phyloP scores from a whole-genome alignment of 1,284 basidiomycete genomes.

The Apiotrichum sp. region DNA sequence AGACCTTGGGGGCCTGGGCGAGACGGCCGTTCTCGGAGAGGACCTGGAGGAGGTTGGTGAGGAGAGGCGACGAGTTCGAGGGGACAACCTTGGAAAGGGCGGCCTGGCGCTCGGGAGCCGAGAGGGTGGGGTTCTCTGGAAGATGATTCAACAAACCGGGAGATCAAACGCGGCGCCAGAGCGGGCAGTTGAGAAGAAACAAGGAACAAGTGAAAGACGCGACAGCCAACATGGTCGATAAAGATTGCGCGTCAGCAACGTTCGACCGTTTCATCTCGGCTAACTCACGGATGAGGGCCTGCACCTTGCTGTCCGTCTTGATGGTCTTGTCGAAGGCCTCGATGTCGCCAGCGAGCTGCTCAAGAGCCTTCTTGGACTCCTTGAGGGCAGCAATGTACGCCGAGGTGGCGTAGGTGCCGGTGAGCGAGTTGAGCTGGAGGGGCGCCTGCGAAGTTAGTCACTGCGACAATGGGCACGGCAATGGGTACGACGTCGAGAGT shows the following conservation, averaged over 20 bases:
- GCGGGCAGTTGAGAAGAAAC: too few species aligned
- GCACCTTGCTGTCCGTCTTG: constrained; percentile 59
- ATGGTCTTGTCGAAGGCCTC: constrained; percentile 62
- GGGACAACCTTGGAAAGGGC: constrained; percentile 65
- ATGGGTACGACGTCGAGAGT: too few species aligned
- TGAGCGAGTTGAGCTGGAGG: constrained; percentile 48
- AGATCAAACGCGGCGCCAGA: neutral
- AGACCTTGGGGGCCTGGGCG: constrained; percentile 73
- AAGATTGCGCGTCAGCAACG: neutral
- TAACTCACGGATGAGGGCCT: constrained; percentile 57
- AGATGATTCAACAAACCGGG: neutral
- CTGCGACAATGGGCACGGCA: neutral
- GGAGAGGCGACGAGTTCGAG: constrained; percentile 66
- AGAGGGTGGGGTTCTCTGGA: constrained; percentile 76
- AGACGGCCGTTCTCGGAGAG: constrained; percentile 92
- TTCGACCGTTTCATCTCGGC: neutral
- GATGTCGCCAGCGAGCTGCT: constrained; percentile 76
- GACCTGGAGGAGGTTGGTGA: constrained; percentile 85
- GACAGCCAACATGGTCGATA: neutral
- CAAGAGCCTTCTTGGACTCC: constrained; percentile 60
- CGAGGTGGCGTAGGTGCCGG: constrained; percentile 86
- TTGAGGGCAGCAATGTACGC: constrained; percentile 85
- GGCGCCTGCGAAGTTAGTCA: constrained; percentile 35
- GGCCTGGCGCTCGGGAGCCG: constrained; percentile 63
- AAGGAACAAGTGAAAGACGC: neutral